These are phyloP conservation scores for Clarireedia hainanense DNA, from an alignment of 2,329 filamentous ascomycete genomes.

Conservation along the genomic window DNA sequence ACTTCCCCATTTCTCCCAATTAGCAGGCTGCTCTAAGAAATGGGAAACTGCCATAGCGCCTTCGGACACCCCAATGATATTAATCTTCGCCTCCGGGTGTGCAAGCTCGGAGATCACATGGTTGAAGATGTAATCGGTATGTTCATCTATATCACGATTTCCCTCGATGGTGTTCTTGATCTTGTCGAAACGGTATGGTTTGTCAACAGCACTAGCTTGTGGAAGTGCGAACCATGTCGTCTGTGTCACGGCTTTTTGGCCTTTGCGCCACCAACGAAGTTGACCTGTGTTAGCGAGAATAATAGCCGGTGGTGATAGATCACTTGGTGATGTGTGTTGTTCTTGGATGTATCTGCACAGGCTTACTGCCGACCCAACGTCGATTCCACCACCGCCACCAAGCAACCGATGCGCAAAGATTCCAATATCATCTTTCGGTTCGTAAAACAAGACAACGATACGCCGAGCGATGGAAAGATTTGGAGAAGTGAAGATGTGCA, in stretches of 20 bases:
- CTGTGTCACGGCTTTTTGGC: slow-evolving; percentile 50
- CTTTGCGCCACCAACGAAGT: slow-evolving; percentile 65
- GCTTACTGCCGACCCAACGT: slow-evolving; percentile 61
- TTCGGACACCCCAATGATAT: slow-evolving; percentile 65
- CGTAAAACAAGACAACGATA: slow-evolving; percentile 68
- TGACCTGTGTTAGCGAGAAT: slow-evolving; percentile 74
- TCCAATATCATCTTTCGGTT: slow-evolving; percentile 64
- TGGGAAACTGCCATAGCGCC: slow-evolving; percentile 49
- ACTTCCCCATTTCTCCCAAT: slow-evolving; percentile 39
- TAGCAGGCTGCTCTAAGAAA: slow-evolving; percentile 50
- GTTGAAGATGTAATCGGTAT: slow-evolving; percentile 61
- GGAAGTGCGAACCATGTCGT: slow-evolving; percentile 50
- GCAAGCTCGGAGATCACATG: slow-evolving; percentile 47
- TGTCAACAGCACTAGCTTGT: slow-evolving; percentile 54
- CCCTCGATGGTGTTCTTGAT: slow-evolving; percentile 53
- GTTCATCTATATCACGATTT: slow-evolving; percentile 49
- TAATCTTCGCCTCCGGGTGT: slow-evolving; percentile 45
- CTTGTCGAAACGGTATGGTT: slow-evolving; percentile 42
- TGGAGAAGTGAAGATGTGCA: slow-evolving; percentile 59
- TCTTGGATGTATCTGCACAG: slow-evolving; percentile 43
- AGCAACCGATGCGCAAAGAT: slow-evolving; percentile 64
- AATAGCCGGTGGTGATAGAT: slow-evolving; percentile 44
- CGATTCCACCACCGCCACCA: slow-evolving; percentile 55
- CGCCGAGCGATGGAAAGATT: slow-evolving; percentile 50
- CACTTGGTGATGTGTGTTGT: slow-evolving; percentile 10